Base-by-base conservation (phyloP, 176 grass and related monocot genomes). In the Eleusine indica region DNA sequence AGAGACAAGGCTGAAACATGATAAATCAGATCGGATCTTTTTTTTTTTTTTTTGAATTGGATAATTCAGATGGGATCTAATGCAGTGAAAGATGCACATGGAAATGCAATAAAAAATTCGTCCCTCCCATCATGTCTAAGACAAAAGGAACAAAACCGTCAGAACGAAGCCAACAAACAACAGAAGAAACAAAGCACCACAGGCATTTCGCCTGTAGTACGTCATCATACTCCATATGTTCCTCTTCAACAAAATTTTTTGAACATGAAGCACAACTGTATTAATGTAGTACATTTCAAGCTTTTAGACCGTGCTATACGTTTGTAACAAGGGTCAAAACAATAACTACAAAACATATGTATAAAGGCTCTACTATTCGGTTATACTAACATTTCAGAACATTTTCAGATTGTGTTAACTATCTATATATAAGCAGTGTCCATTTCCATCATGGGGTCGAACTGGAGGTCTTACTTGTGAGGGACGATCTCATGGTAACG, bases 401-500 rank as follows among this genome's bases (percentile, higher is more conserved):
- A 79, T 67, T n/a, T 79, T 47, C 9, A 40, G 28, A 80, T 38
- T 61, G 64, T 78, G 66, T 25, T 70, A 73, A 80, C 77, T 70
- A 53, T 28, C 44, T 49, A 32, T 10, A 75, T 65, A 35, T 54
- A 12, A 7, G 48, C 49, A 28, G 48, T 53, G 2, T 49, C 47
- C 47, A 18, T 39, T 2, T 41, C 11, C 7, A 9, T 84, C 70
- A 79, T 1, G 81, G 68, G 43, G 13, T 25, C 10, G 83, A 49
- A 11, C 51, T 49, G 46, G 40, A 70, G 1, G 51, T 91, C 73
- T 74, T 89, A 68, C 83, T 84, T n/a, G 92, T 95, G n/a, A 98
- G 51, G 53, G 92, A 93, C 17, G 95, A 63, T 76, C 91, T 90
- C 95, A 98, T 98, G 13, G 88, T 85, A 2, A 98, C 95, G 66